phyloP scores from a whole-genome alignment of 1,139 yeast genomes.

The Protomyces arabidopsidicola region DNA sequence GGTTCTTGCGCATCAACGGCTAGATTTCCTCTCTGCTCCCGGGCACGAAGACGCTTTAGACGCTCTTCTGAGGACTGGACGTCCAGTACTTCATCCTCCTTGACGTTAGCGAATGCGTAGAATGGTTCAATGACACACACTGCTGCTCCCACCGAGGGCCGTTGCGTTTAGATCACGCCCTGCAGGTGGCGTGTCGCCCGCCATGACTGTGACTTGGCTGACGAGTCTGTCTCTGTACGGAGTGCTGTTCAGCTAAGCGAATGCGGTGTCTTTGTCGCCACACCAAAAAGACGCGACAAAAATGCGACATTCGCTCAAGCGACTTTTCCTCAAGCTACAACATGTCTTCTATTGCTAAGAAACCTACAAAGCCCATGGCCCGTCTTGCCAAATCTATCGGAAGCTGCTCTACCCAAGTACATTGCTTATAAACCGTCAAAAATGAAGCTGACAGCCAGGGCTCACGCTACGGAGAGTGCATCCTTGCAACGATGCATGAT shows the following conservation, averaged over 20 bases:
- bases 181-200: too few species aligned
- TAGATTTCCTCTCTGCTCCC: too few species aligned
- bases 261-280: too few species aligned
- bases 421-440: not conserved
- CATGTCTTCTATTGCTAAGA: slow-evolving; percentile 16
- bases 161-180: too few species aligned
- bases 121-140: not conserved
- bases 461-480: slow-evolving; percentile 22
- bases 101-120: not conserved
- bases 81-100: not conserved
- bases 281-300: too few species aligned
- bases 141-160: not conserved
- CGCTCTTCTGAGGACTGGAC: not conserved
- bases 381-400: slow-evolving; percentile 14
- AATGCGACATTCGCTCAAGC: too few species aligned
- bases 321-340: not conserved
- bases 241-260: too few species aligned
- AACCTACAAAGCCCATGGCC: slow-evolving; percentile 27
- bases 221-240: too few species aligned
- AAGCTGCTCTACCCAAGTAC: slow-evolving; percentile 11
- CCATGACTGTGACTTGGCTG: too few species aligned
- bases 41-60: not conserved
- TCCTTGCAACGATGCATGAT: slow-evolving; percentile 9
- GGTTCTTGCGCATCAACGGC: too few species aligned
- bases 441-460: slow-evolving; percentile 1